Base-by-base conservation (phyloP, 2,329 filamentous ascomycete genomes). In the Golovinomyces cichoracearum region DNA sequence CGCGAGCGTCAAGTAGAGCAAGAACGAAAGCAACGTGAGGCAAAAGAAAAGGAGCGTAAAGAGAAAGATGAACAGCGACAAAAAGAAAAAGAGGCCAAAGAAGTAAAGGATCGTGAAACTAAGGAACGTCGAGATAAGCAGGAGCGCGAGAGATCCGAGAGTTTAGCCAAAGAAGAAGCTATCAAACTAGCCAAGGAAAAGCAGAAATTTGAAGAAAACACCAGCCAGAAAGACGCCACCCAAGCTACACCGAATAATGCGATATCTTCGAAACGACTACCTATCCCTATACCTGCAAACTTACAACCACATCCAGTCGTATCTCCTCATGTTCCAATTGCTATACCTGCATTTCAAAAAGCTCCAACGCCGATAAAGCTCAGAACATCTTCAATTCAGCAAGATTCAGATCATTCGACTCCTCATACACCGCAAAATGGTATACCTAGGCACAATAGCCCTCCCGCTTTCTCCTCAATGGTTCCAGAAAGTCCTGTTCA, bases 1-100 rank as follows among this genome's bases (percentile, higher is more conserved):
- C 77, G 83, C 54, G 84, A 93, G 57, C 76, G 78, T 55, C 83
- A 92, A 58, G 80, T 80, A 25, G 86, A 94, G 61, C 71, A 74
- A 51, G 88, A 95, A 62, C 78, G 83, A 50, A 93, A 86, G 63
- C 74, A 75, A 46, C 80, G 78, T 42, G 83, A 90, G 62, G 74
- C 76, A 41, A 83, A 81, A 59, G 82, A 85, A 53, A 74, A 73
- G 37, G 83, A 90, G 65, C 90, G 84, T 66, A 88, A 80, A 64
- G 74, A 77, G 53, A 86, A 81, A 63, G 84, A 84, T 57, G 86
- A 88, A 59, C 78, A 83, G 56, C 77, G 80, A 23, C 75, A 81
- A 56, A 80, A 73, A 57, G 86, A 93, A 57, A 80, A 76, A 56
- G 83, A 90, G 57, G 75, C 72, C 21, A 76, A 75, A 33, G 83